Evolutionary conservation across 2,329 filamentous ascomycete genomes (phyloP).

Genomic region (Beauveria bassiana): DNA sequence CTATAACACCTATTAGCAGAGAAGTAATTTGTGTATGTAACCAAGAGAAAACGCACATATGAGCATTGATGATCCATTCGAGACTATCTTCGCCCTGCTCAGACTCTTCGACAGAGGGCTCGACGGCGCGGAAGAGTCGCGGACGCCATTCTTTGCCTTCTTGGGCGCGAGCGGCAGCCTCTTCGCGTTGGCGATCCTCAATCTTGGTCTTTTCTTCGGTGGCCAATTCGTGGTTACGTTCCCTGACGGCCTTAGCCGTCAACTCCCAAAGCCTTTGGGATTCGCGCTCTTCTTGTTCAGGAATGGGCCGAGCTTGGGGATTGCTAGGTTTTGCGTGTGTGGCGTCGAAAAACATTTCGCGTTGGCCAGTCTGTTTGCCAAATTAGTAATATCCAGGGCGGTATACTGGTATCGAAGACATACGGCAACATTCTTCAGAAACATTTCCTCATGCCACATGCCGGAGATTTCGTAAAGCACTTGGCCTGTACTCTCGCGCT

Average conservation of each 20-base stretch:
- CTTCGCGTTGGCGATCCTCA: conserved; percentile 84
- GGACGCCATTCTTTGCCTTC: conserved; percentile 83
- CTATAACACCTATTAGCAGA: conserved; percentile 16
- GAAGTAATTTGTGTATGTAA: no score
- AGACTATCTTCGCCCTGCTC: conserved; percentile 83
- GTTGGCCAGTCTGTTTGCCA: conserved; percentile 66
- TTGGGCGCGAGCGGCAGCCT: conserved; percentile 71
- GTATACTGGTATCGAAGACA: not conserved
- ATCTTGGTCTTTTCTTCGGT: conserved; percentile 96
- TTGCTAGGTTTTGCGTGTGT: conserved; percentile 66
- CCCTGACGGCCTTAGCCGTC: conserved; percentile 73
- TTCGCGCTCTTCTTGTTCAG: conserved; percentile 84
- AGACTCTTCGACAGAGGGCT: conserved; percentile 58
- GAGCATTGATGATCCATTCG: conserved; percentile 89
- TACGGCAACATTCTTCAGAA: conserved; percentile 74
- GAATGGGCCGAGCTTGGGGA: conserved; percentile 66
- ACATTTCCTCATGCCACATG: conserved; percentile 93
- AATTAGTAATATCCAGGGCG: not conserved
- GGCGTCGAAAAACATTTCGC: conserved; percentile 84
- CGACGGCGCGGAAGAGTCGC: conserved; percentile 70
- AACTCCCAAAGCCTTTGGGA: conserved; percentile 82
- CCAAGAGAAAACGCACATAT: conserved; percentile 52
- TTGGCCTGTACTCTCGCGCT: conserved; percentile 79
- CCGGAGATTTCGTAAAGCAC: conserved; percentile 86
- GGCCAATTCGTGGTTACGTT: conserved; percentile 77